A percentile compares a stretch with the other conserved stretches of the same genome.
Evolutionary conservation across 169 alveolate species (phyloP).

Genomic region (Plasmodium vinckei): DNA sequence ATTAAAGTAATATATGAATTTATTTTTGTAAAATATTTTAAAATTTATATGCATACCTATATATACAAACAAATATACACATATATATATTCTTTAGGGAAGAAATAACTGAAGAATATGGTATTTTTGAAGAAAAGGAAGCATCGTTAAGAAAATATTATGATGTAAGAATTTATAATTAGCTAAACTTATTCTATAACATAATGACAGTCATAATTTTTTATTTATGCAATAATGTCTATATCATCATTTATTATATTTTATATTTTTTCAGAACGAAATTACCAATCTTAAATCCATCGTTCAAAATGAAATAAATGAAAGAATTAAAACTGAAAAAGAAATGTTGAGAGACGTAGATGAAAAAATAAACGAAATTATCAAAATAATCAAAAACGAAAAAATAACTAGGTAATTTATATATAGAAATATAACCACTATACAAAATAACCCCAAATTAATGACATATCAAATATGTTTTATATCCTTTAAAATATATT

Average conservation of each 20-base stretch:
- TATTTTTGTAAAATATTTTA: not conserved
- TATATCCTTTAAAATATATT: not conserved
- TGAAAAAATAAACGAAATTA: conserved; percentile 67
- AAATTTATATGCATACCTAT: not conserved
- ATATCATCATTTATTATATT: not conserved
- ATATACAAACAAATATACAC: conserved; percentile 6
- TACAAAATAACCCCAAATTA: not conserved
- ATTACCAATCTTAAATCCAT: conserved; percentile 35
- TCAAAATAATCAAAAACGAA: conserved; percentile 62
- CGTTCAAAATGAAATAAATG: conserved; percentile 61
- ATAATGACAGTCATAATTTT: not conserved
- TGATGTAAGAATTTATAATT: conserved; percentile 21
- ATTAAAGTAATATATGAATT: conserved; percentile 21
- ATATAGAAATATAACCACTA: not conserved
- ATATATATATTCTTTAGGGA: conserved; percentile 26
- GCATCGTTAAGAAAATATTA: conserved; percentile 68
- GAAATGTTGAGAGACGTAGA: conserved; percentile 57
- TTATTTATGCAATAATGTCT: not conserved
- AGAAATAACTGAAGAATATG: conserved; percentile 62
- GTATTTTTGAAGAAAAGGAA: conserved; percentile 60
- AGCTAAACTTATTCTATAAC: not conserved
- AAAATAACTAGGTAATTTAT: conserved; percentile 53
- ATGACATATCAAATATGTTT: not conserved
- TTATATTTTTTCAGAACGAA: conserved; percentile 27
- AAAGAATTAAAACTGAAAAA: conserved; percentile 67